These are phyloP conservation scores for Buxus sempervirens DNA, from an alignment of 164 flowering plant species.

Conservation along the genomic window DNA sequence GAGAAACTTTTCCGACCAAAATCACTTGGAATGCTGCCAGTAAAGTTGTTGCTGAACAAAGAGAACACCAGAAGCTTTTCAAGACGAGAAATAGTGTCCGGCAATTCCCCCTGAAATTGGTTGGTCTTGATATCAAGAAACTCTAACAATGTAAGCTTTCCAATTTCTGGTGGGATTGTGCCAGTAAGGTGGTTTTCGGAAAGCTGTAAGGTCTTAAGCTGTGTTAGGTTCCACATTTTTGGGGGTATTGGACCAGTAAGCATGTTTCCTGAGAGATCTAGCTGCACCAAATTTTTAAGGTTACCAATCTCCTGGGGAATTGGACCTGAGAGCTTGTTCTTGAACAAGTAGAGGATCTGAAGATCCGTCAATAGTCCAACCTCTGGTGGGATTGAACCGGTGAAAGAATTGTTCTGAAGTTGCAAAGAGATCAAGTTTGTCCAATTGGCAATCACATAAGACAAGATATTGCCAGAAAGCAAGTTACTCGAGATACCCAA, in stretches of 20 bases:
- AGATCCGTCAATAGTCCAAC: background rate
- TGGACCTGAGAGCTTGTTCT: background rate
- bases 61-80: conserved; percentile 16
- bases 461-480: conserved; percentile 34
- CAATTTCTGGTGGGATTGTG: conserved; percentile 43
- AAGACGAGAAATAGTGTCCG: conserved; percentile 30
- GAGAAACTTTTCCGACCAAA: conserved; percentile 30
- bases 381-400: background rate
- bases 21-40: conserved; percentile 35
- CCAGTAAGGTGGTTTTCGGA: conserved; percentile 39
- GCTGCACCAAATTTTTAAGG: background rate
- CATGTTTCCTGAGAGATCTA: conserved; percentile 52
- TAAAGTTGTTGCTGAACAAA: conserved; percentile 31
- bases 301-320: conserved; percentile 13
- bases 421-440: conserved; percentile 35
- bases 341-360: background rate
- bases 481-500: conserved; percentile 39
- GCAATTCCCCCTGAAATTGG: conserved; percentile 30
- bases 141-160: conserved; percentile 29
- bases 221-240: conserved; percentile 31
- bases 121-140: conserved; percentile 33
- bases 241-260: conserved; percentile 57
- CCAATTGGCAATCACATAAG: conserved; percentile 29
- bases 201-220: conserved; percentile 19
- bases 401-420: conserved; percentile 19